phyloP scores from a whole-genome alignment of 2,329 filamentous ascomycete species.

The Sphaerulina vaccinii region DNA sequence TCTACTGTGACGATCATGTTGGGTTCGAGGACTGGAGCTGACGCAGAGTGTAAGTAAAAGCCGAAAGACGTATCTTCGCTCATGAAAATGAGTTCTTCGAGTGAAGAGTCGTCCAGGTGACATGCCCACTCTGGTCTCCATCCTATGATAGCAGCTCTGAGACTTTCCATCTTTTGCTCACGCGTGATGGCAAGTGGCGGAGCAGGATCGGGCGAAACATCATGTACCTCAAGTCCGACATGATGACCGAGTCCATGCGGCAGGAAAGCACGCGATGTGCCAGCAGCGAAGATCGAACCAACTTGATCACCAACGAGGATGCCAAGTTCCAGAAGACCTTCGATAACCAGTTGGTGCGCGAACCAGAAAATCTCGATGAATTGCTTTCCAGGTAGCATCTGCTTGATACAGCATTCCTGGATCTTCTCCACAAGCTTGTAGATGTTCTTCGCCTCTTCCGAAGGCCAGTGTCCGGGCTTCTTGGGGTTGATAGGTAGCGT shows the following conservation, averaged over 20 bases:
- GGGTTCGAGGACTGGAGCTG: constrained; percentile 43
- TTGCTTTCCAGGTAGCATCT: constrained; percentile 69
- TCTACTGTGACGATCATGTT: constrained; percentile 90
- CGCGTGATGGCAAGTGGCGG: constrained; percentile 8
- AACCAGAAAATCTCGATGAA: constrained; percentile 78
- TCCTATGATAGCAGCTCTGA: not conserved
- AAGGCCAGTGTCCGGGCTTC: constrained; percentile 59
- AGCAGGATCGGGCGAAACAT: constrained; percentile 39
- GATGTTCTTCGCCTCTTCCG: constrained; percentile 66
- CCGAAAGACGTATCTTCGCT: not conserved
- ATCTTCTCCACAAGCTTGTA: constrained; percentile 80
- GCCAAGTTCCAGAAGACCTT: constrained; percentile 72
- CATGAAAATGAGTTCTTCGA: constrained; percentile 7
- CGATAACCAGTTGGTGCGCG: constrained; percentile 77
- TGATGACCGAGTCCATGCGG: constrained; percentile 53
- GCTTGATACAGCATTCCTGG: constrained; percentile 73
- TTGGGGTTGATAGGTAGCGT: constrained; percentile 69
- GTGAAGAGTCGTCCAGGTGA: constrained; percentile 60
- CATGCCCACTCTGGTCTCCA: constrained; percentile 68
- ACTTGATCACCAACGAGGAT: constrained; percentile 63
- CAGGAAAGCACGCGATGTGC: constrained; percentile 48
- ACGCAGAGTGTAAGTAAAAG: constrained; percentile 5
- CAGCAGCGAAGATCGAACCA: constrained; percentile 43
- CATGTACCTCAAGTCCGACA: constrained; percentile 52
- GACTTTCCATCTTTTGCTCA: not conserved